Evolutionary conservation across 2,329 filamentous ascomycete genomes (phyloP), one percentile per base, ranked within the genome.

Genomic region (Pseudopyrenochaeta lycopersici): DNA sequence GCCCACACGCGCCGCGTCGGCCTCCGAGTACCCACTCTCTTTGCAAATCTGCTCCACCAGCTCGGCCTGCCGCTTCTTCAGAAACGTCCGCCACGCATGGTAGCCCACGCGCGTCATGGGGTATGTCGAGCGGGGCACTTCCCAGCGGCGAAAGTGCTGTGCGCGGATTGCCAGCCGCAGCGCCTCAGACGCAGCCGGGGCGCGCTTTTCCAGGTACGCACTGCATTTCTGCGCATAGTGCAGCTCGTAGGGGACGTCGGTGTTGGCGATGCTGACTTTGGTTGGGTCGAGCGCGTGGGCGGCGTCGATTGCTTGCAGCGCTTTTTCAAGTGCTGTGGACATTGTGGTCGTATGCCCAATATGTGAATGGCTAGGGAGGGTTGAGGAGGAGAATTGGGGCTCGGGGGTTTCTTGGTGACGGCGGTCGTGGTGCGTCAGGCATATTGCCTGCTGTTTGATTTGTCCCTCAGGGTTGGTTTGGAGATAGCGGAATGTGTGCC

Each of bases 121-220:
- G 75, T 90, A 94, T 32, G 82, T 84, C 60, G 81, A 79, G 43
- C 91, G 88, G 0, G 91, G 90, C 1, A 94, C 85, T 76, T 96
- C 90, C 91, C 91, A 96, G 77, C 90, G 87, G 47, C 88, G 85
- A 67, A 96, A 90, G 75, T 96, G 92, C 74, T 96, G 92, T 10
- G 91, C 91, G 61, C 91, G 88, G 62, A 92, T 89, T 15, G 92
- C 92, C 41, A 95, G 81, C 58, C 86, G 86, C 48, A 96, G 81
- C 20, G 85, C 76, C 1, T 88, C 87, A 1, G 88, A 86, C 1
- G 91, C 87, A 23, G 80, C 63, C 0, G 90, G 86, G 7, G 77
- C 76, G 57, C 87, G 85, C 14, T 82, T 77, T 7, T 80, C 71
- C 29, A 96, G 87, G 82, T 90, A 95, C 29, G 80, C 77, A 45